Evolutionary conservation across 1,284 basidiomycete genomes (phyloP), one percentile per base, ranked within the genome.

Genomic region (Cutaneotrichosporon daszewskae): DNA sequence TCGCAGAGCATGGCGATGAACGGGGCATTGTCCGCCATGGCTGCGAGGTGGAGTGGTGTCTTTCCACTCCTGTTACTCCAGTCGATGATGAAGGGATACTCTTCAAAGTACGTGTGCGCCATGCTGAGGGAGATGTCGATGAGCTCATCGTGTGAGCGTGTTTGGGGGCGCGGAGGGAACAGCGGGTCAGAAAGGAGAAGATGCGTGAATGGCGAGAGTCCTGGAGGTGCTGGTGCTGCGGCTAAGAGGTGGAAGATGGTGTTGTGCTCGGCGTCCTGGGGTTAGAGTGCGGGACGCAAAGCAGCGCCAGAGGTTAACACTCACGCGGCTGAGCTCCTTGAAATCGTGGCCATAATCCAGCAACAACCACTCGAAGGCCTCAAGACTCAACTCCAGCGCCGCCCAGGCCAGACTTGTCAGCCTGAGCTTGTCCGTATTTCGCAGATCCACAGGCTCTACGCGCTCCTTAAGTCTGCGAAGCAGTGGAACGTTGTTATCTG

Each of bases 401-500:
- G 90, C 82, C 84, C 87, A 91, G 12, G 87, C 87, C 7, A 95
- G 71, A 16, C 85, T 88, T 0, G 90, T 94, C 62, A 84, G 83
- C 2, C 87, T 78, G 43, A 59, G 50, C 38, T 55, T 44, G 70
- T 95, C 90, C 8, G 86, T 80, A 72, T 94, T 94, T 22, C 90
- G 79, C 75, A 92, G 80, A 62, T 92, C 87, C 14, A 53, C 55
- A n/a, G n/a, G n/a, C n/a, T n/a, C n/a, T n/a, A n/a, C n/a, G 22
- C 84, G 86, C 60, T 81, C 74, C 82, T 81, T 55, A 18, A 74
- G 53, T 34, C 88, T 78, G 71, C 82, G 83, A 60, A 92, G 85
- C 51, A 91, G 80, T 55, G 89, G 83, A 51, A 92, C 79, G 71
- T 91, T 91, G 73, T 92, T 90, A 73, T 91, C 89, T 92, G 29